Evolutionary conservation across 148 eudicot species (phyloP).

Genomic region (Heliosperma pusillum): DNA sequence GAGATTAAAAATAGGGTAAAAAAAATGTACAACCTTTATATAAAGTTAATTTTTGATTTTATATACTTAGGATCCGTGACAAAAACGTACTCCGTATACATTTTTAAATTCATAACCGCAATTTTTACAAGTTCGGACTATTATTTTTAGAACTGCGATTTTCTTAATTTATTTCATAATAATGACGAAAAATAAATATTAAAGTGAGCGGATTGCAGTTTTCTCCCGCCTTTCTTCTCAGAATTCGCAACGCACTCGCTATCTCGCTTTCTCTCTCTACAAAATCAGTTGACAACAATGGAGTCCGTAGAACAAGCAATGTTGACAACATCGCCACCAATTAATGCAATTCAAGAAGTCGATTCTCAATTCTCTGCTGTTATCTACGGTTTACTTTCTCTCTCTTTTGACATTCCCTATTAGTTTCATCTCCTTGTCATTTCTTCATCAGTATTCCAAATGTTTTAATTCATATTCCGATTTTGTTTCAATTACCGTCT

Average conservation of each 20-base stretch:
- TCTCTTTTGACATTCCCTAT: background rate
- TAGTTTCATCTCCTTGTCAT: too few relatives aligned
- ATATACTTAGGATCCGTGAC: too few relatives aligned
- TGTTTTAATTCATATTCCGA: background rate
- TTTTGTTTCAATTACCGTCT: background rate
- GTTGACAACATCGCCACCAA: constrained; percentile 34
- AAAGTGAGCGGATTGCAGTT: too few relatives aligned
- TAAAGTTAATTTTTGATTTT: too few relatives aligned
- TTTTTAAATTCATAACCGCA: too few relatives aligned
- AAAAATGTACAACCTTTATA: too few relatives aligned
- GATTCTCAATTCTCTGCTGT: constrained; percentile 58
- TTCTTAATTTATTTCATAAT: too few relatives aligned
- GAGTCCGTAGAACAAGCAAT: constrained; percentile 33
- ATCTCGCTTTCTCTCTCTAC: constrained; percentile 21
- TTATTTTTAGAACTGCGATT: too few relatives aligned
- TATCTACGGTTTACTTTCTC: constrained; percentile 41
- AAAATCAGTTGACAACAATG: background rate
- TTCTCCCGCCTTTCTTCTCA: background rate
- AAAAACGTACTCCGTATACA: too few relatives aligned
- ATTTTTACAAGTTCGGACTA: too few relatives aligned
- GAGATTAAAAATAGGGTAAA: too few relatives aligned
- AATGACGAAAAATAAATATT: too few relatives aligned
- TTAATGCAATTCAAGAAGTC: constrained; percentile 24
- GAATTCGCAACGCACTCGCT: constrained; percentile 15
- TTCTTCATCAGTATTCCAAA: background rate